phyloP scores from a whole-genome alignment of 2,329 filamentous ascomycete species.

The Knoxdaviesia capensis region DNA sequence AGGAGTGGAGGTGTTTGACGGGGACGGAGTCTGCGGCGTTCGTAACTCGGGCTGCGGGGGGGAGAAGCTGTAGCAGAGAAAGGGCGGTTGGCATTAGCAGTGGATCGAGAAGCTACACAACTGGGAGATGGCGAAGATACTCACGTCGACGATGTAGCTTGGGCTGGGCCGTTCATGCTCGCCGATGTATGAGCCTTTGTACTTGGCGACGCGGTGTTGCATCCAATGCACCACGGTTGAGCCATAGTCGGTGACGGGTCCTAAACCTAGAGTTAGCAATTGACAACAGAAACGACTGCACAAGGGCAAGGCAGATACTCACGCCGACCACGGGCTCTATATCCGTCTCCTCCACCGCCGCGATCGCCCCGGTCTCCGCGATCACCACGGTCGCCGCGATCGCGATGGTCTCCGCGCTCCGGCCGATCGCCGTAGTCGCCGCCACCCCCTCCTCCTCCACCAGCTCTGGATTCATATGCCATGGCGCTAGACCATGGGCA shows the following conservation, averaged over 20 bases:
- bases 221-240: constrained; percentile 84
- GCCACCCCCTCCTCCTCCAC: constrained; percentile 8
- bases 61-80: constrained; percentile 13
- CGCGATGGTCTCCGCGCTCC: background rate
- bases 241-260: constrained; percentile 83
- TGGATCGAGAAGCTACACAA: background rate
- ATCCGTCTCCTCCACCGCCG: constrained; percentile 22
- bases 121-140: constrained; percentile 11
- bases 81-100: background rate
- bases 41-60: constrained; percentile 55
- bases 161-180: constrained; percentile 70
- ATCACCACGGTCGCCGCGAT: constrained; percentile 5
- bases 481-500: too few species aligned
- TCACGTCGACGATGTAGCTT: constrained; percentile 77
- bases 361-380: constrained; percentile 12
- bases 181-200: constrained; percentile 48
- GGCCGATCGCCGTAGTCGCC: constrained; percentile 18
- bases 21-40: constrained; percentile 74
- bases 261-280: constrained; percentile 20
- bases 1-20: constrained; percentile 92
- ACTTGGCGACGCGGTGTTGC: constrained; percentile 50
- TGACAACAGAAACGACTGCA: background rate
- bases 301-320: constrained; percentile 12
- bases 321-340: constrained; percentile 31
- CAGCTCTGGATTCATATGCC: too few species aligned